phyloP scores from a whole-genome alignment of 1,139 yeast species.

The Hansenula sp. region DNA sequence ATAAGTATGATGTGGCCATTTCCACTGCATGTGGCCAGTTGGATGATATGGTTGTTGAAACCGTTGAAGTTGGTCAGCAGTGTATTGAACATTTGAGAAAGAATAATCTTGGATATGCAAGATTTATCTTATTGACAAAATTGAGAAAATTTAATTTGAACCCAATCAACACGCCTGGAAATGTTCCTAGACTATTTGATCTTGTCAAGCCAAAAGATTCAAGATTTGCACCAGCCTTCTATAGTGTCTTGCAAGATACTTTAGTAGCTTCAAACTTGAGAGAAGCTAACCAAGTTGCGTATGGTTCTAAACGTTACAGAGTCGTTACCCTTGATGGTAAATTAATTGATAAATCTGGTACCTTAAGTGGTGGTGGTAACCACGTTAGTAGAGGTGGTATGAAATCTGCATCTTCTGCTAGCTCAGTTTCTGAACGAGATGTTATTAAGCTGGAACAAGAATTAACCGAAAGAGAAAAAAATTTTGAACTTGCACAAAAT shows the following conservation, averaged over 20 bases:
- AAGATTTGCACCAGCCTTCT: slow-evolving; percentile 82
- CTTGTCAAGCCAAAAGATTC: slow-evolving; percentile 64
- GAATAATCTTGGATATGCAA: slow-evolving; percentile 84
- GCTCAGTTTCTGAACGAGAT: slow-evolving; percentile 49
- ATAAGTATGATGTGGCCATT: slow-evolving; percentile 84
- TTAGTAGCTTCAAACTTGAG: slow-evolving; percentile 75
- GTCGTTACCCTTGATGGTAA: slow-evolving; percentile 94
- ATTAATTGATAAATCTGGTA: slow-evolving; percentile 91
- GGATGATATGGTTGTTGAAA: slow-evolving; percentile 91
- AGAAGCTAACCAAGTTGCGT: slow-evolving; percentile 87
- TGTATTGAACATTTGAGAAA: slow-evolving; percentile 87
- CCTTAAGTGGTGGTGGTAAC: slow-evolving; percentile 96
- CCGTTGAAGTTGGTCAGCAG: slow-evolving; percentile 88
- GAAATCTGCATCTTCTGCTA: slow-evolving; percentile 27
- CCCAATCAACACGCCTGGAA: slow-evolving; percentile 69
- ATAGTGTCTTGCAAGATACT: slow-evolving; percentile 81
- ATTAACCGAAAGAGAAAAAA: slow-evolving; percentile 50
- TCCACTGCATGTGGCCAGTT: slow-evolving; percentile 93
- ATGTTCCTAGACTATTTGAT: slow-evolving; percentile 81
- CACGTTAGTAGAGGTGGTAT: slow-evolving; percentile 43
- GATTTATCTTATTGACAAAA: slow-evolving; percentile 77
- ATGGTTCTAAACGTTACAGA: slow-evolving; percentile 75
- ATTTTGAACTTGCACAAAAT: slow-evolving; percentile 46
- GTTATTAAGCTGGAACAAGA: slow-evolving; percentile 53
- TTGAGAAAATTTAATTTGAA: slow-evolving; percentile 58